phyloP scores from a whole-genome alignment of 2,329 filamentous ascomycete genomes.

The Fusarium begoniae region DNA sequence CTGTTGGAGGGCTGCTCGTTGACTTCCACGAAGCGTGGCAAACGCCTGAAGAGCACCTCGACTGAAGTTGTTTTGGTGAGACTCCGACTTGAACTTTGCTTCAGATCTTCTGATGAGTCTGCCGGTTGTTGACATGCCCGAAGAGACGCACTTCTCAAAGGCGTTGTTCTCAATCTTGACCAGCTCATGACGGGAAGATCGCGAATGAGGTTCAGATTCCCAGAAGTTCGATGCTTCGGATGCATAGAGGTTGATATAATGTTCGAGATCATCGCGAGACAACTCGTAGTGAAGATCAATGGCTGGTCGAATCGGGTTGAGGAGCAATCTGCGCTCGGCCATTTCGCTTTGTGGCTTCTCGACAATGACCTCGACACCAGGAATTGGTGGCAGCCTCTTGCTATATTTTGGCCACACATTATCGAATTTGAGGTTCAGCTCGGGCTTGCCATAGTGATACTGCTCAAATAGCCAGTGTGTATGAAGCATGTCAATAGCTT shows the following conservation, averaged over 20 bases:
- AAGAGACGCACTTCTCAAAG: conserved; percentile 48
- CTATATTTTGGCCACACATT: conserved; percentile 32
- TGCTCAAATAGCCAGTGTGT: conserved; percentile 49
- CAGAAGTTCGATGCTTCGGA: conserved; percentile 21
- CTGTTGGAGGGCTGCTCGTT: conserved; percentile 57
- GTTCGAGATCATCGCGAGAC: conserved; percentile 4
- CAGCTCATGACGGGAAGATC: conserved; percentile 43
- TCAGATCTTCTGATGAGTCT: background rate
- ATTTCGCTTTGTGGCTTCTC: conserved; percentile 2
- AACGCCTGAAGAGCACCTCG: conserved; percentile 36
- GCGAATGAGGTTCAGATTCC: background rate
- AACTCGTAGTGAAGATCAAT: conserved; percentile 43
- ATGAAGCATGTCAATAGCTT: conserved; percentile 47
- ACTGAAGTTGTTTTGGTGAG: background rate
- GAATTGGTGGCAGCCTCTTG: conserved; percentile 42
- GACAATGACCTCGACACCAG: conserved; percentile 4
- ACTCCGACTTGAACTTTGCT: conserved; percentile 12
- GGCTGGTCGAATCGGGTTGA: conserved; percentile 6
- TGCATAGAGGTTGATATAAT: conserved; percentile 21
- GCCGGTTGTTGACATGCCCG: conserved; percentile 35
- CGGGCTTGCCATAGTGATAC: conserved; percentile 45
- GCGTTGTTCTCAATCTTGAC: conserved; percentile 47
- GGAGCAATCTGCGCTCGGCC: conserved; percentile 27
- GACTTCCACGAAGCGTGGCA: conserved; percentile 52
- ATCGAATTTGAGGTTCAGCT: conserved; percentile 42